Percentiles rank a stretch among this genome's conserved stretches.
Conservation (phyloP, 495 filamentous ascomycete genomes). For the Hypomontagnella monticulosa region DNA sequence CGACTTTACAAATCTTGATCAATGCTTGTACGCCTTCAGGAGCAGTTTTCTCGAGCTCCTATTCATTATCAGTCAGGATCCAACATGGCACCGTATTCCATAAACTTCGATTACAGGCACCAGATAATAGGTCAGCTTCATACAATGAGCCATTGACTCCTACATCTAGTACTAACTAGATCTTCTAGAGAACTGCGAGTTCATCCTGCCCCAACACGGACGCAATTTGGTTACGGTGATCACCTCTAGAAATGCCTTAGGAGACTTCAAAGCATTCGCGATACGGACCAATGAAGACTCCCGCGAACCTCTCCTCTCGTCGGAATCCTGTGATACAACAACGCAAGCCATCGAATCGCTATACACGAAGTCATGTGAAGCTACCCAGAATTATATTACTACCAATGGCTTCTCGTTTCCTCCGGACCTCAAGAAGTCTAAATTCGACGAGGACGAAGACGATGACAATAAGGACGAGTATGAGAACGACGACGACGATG, state of each 20-base stretch:
- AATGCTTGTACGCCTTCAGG: constrained; percentile 31
- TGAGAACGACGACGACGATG: constrained; percentile 33
- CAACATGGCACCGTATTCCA: constrained; percentile 18
- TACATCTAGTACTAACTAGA: constrained; percentile 1
- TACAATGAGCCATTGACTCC: neutral
- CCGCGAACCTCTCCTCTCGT: constrained; percentile 48
- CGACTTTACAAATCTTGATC: constrained; percentile 15
- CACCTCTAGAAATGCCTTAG: constrained; percentile 46
- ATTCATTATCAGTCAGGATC: constrained; percentile 8
- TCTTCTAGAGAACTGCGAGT: constrained; percentile 52
- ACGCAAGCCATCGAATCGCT: constrained; percentile 43
- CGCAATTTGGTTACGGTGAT: constrained; percentile 47
- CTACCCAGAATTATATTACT: constrained; percentile 49
- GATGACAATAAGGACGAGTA: constrained; percentile 30
- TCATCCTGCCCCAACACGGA: constrained; percentile 44
- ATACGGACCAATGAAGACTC: constrained; percentile 40
- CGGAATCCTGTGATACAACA: constrained; percentile 32
- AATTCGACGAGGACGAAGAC: constrained; percentile 3
- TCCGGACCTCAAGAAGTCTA: constrained; percentile 25
- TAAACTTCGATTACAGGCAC: constrained; percentile 24
- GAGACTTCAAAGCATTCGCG: constrained; percentile 47
- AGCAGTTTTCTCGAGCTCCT: constrained; percentile 8
- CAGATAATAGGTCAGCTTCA: constrained; percentile 41
- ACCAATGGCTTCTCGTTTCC: constrained; percentile 49
- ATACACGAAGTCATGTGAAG: constrained; percentile 50